Conservation (phyloP, 805 yeast genomes). For the Priceomyces haplophilus region DNA sequence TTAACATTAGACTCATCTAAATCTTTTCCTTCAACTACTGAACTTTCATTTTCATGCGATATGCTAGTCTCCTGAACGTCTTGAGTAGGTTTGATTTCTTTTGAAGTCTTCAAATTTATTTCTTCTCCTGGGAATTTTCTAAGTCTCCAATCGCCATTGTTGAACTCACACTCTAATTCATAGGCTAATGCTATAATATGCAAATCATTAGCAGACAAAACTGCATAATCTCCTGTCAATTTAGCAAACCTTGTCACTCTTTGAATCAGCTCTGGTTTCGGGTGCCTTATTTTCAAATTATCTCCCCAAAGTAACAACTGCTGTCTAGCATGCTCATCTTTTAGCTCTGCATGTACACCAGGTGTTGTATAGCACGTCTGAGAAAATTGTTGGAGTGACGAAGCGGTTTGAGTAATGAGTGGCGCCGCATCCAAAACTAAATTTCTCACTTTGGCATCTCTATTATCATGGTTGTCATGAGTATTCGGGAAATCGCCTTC, state of each 20-base stretch:
- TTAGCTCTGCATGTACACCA: conserved; percentile 82
- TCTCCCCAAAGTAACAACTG: conserved; percentile 83
- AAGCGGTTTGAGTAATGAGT: conserved; percentile 77
- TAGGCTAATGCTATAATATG: conserved; percentile 90
- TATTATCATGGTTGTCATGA: not conserved
- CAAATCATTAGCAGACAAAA: conserved; percentile 85
- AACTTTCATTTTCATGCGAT: too few relatives aligned
- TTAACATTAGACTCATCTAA: conserved; percentile 5
- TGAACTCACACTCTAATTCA: conserved; percentile 73
- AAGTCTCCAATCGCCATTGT: conserved; percentile 66
- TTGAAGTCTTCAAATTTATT: conserved; percentile 23
- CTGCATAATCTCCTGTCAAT: conserved; percentile 87
- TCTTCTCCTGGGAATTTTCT: conserved; percentile 72
- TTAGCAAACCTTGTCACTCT: conserved; percentile 74
- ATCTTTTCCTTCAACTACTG: conserved; percentile 3
- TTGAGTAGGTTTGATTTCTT: conserved; percentile 12
- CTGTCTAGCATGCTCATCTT: conserved; percentile 78
- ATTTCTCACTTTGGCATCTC: conserved; percentile 28
- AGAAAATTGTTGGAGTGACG: conserved; percentile 70
- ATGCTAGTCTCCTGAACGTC: conserved; percentile 2
- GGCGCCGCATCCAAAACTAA: conserved; percentile 95
- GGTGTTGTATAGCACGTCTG: conserved; percentile 82
- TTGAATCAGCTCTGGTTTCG: conserved; percentile 59
- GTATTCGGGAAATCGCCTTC: not conserved
- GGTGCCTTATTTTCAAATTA: conserved; percentile 67